Evolutionary conservation across 768 basidiomycete genomes (phyloP).

Genomic region (Gloeophyllum trabeum): DNA sequence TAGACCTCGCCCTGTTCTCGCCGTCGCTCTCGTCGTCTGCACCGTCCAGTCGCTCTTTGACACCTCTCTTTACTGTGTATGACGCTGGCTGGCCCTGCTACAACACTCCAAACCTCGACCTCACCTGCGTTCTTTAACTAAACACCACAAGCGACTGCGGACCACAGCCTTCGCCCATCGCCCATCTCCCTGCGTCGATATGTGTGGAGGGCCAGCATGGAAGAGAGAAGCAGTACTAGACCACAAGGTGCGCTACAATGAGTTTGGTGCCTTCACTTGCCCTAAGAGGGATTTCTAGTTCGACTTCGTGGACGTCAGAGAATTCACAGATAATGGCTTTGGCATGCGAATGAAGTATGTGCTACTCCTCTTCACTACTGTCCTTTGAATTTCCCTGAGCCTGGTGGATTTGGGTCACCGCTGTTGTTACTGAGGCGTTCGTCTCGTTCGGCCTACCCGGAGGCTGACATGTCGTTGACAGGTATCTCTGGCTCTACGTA

Average conservation of each 20-base stretch:
- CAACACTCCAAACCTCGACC: neutral
- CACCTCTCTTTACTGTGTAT: constrained; percentile 13
- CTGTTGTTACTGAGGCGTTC: constrained; percentile 1
- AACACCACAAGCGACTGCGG: too few species aligned
- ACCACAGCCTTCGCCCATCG: too few species aligned
- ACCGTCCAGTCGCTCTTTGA: constrained; percentile 4
- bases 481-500: constrained; percentile 90
- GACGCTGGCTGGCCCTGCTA: constrained; percentile 44
- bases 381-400: too few species aligned
- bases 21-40: constrained; percentile 3
- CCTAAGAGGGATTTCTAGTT: constrained; percentile 43
- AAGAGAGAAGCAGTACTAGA: constrained; percentile 96
- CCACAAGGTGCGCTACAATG: constrained; percentile 65
- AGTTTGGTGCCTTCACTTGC: neutral
- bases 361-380: too few species aligned
- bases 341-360: constrained; percentile 76
- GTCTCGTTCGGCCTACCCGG: too few species aligned
- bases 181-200: too few species aligned
- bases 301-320: constrained; percentile 90
- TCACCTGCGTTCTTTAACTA: neutral
- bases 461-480: constrained; percentile 18
- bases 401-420: neutral
- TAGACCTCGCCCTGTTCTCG: neutral
- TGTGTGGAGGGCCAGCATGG: constrained; percentile 81
- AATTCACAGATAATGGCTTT: constrained; percentile 84